A percentile compares a stretch with the other conserved stretches of the same genome.
phyloP scores from a whole-genome alignment of 78 protist species.

The Dictyostelium capitatum region DNA sequence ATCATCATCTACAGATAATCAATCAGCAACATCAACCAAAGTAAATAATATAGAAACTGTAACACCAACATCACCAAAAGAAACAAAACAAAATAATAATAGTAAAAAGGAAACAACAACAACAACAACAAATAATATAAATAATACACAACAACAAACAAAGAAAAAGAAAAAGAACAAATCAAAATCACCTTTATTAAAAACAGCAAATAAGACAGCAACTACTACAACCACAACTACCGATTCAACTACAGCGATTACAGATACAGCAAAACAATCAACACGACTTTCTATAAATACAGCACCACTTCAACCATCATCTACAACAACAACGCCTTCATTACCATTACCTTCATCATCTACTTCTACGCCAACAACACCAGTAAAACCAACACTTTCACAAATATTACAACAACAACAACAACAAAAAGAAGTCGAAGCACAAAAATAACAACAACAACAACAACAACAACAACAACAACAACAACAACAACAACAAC shows the following conservation, averaged over 20 bases:
- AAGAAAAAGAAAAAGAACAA: too few species aligned
- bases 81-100: not conserved
- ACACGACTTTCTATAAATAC: not conserved
- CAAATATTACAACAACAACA: not conserved
- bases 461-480: not conserved
- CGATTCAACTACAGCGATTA: not conserved
- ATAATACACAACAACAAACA: too few species aligned
- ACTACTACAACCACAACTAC: conserved; percentile 9
- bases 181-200: too few species aligned
- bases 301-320: not conserved
- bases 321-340: not conserved
- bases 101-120: not conserved
- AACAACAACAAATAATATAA: not conserved
- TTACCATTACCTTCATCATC: not conserved
- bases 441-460: not conserved
- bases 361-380: not conserved
- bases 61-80: not conserved
- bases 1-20: not conserved
- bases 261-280: not conserved
- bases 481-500: not conserved
- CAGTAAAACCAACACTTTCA: not conserved
- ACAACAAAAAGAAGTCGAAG: too few species aligned
- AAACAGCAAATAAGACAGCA: not conserved
- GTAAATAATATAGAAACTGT: not conserved
- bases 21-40: not conserved